Percentiles rank a stretch among this genome's conserved stretches.
These are phyloP conservation scores for Chytridium lagenaria DNA, from an alignment of 371 early-diverging fungal genomes.

Conservation along the genomic window DNA sequence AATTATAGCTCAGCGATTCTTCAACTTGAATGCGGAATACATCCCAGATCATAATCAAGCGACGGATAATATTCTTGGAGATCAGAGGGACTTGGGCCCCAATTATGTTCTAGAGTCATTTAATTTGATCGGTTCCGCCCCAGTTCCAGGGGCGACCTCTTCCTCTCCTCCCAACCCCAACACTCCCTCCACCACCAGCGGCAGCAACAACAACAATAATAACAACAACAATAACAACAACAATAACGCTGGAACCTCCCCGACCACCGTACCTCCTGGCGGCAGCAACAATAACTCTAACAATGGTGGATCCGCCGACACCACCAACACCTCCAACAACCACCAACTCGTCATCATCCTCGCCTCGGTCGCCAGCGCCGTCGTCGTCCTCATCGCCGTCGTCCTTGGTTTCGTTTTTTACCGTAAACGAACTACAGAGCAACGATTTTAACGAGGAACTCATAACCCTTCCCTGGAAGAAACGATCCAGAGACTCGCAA, in stretches of 20 bases:
- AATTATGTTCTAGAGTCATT: slow-evolving; percentile 5
- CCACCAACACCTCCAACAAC: not conserved
- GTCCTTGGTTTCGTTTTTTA: not conserved
- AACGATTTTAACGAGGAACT: not conserved
- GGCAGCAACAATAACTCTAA: not conserved
- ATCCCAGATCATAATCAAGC: slow-evolving; percentile 10
- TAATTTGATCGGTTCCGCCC: not conserved
- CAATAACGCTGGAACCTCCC: not conserved
- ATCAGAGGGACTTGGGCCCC: not conserved
- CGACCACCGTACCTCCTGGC: not conserved
- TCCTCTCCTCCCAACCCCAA: not conserved
- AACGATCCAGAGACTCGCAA: not conserved
- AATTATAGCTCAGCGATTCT: slow-evolving; percentile 2
- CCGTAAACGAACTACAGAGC: not conserved
- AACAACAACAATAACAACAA: not conserved
- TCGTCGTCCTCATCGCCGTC: not conserved
- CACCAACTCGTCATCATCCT: slow-evolving; percentile 1
- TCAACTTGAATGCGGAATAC: slow-evolving; percentile 1
- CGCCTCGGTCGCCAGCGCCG: not conserved
- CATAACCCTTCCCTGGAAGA: slow-evolving; percentile 9
- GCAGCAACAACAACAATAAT: too few relatives aligned
- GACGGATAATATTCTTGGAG: slow-evolving; percentile 5
- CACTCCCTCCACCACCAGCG: not conserved
- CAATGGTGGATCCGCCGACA: not conserved
- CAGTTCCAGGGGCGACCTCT: not conserved